phyloP scores from a whole-genome alignment of 2,329 filamentous ascomycete species.

The Xylaria sp. region DNA sequence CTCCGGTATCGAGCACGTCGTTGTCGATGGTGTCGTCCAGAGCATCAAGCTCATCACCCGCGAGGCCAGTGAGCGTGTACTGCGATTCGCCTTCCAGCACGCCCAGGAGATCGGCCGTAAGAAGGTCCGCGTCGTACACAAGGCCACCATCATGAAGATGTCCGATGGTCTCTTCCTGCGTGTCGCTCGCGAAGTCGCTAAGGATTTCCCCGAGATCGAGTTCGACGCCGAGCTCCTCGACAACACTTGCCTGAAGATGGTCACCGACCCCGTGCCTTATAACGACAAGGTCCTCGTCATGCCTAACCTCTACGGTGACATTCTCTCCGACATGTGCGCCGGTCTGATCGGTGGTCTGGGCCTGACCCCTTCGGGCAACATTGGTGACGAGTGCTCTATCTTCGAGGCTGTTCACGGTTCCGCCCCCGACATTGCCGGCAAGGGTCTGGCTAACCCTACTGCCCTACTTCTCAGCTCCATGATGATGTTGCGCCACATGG shows the following conservation, averaged over 20 bases:
- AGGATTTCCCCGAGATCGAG: slow-evolving; percentile 95
- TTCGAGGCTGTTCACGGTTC: slow-evolving; percentile 99
- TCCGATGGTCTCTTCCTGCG: slow-evolving; percentile 97
- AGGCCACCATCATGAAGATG: slow-evolving; percentile 99
- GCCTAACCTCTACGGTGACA: slow-evolving; percentile 99
- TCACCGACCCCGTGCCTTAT: slow-evolving; percentile 94
- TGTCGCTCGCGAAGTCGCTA: slow-evolving; percentile 84
- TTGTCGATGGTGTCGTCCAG: slow-evolving; percentile 97
- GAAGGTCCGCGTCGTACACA: slow-evolving; percentile 98
- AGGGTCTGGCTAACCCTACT: slow-evolving; percentile 96
- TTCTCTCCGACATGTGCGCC: slow-evolving; percentile 99
- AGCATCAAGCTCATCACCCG: slow-evolving; percentile 99
- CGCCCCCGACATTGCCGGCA: slow-evolving; percentile 94
- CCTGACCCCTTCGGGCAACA: slow-evolving; percentile 97
- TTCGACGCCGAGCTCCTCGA: slow-evolving; percentile 98
- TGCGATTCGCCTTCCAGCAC: slow-evolving; percentile 98
- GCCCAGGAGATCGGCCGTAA: slow-evolving; percentile 91
- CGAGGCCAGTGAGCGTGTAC: slow-evolving; percentile 92
- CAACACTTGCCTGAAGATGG: slow-evolving; percentile 99
- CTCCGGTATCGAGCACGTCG: slow-evolving; percentile 98
- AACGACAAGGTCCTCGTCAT: slow-evolving; percentile 99
- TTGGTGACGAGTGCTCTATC: slow-evolving; percentile 98
- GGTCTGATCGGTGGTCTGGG: slow-evolving; percentile 98
- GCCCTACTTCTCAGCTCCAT: slow-evolving; percentile 94
- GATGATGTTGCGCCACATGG: slow-evolving; percentile 99